Conservation (phyloP, 1,284 basidiomycete genomes). For the Microbotryum silenes-acaulis region DNA sequence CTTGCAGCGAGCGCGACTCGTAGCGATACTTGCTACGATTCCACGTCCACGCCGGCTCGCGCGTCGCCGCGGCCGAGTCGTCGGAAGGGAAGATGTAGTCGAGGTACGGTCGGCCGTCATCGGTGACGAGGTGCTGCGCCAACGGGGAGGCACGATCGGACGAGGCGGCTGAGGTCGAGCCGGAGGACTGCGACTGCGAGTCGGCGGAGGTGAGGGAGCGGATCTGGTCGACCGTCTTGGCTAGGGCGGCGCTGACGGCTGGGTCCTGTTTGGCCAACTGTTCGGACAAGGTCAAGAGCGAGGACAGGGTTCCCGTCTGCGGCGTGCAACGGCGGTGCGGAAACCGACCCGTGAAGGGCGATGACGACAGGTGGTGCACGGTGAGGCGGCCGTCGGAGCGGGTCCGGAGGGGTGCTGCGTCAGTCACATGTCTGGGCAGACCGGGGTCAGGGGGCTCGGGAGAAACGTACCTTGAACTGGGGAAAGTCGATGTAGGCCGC, state of each 20-base stretch:
- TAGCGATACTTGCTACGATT: slow-evolving; percentile 34
- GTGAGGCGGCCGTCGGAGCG: not conserved
- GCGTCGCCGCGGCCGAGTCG: not conserved
- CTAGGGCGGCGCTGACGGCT: slow-evolving; percentile 77
- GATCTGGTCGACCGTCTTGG: slow-evolving; percentile 90
- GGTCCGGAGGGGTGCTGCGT: not conserved
- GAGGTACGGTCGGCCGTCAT: slow-evolving; percentile 34
- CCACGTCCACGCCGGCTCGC: slow-evolving; percentile 27
- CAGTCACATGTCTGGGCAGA: not conserved
- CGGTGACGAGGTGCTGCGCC: slow-evolving; percentile 45
- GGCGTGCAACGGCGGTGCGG: not conserved
- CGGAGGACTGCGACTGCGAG: not conserved
- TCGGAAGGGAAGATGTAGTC: slow-evolving; percentile 25
- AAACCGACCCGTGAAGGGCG: not conserved
- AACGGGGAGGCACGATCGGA: slow-evolving; percentile 23
- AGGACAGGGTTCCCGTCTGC: slow-evolving; percentile 89
- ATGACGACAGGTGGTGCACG: not conserved
- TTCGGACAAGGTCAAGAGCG: slow-evolving; percentile 82
- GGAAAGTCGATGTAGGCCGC: slow-evolving; percentile 25
- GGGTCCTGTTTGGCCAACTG: slow-evolving; percentile 84
- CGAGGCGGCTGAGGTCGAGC: slow-evolving; percentile 1
- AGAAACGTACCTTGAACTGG: slow-evolving; percentile 34
- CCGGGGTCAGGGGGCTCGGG: too few relatives aligned
- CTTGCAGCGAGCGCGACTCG: slow-evolving; percentile 23
- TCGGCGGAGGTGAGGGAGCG: slow-evolving; percentile 54